phyloP scores from a whole-genome alignment of 116 monocot genomes.

The Iris pallida region DNA sequence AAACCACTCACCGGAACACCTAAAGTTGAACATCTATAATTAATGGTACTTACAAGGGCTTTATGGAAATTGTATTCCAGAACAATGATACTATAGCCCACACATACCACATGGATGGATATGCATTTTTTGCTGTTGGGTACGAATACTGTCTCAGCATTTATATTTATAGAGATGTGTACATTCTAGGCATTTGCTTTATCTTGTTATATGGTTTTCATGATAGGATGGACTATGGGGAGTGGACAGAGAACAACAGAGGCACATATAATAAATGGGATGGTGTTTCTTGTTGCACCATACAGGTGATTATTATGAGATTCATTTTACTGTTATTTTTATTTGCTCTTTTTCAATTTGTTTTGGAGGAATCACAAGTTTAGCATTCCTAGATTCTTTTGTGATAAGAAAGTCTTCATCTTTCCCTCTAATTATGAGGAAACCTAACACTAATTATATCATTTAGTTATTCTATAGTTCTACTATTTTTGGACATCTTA shows the following conservation, averaged over 20 bases:
- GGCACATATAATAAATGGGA: slow-evolving; percentile 33
- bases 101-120: slow-evolving; percentile 85
- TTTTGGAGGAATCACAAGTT: too few relatives aligned
- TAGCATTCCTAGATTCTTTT: too few relatives aligned
- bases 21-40: slow-evolving; percentile 41
- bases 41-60: slow-evolving; percentile 53
- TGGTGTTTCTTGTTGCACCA: slow-evolving; percentile 26
- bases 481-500: too few relatives aligned
- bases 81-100: slow-evolving; percentile 77
- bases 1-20: slow-evolving; percentile 44
- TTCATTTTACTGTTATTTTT: not conserved
- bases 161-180: not conserved
- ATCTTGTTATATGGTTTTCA: slow-evolving; percentile 1
- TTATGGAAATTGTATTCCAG: slow-evolving; percentile 73
- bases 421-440: too few relatives aligned
- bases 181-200: not conserved
- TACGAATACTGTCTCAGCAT: slow-evolving; percentile 16
- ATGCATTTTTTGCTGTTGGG: slow-evolving; percentile 85
- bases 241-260: slow-evolving; percentile 23
- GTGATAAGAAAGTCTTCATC: too few relatives aligned
- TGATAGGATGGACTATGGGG: slow-evolving; percentile 26
- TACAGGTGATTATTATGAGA: slow-evolving; percentile 10
- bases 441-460: too few relatives aligned
- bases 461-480: too few relatives aligned
- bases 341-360: not conserved